phyloP scores from a whole-genome alignment of 306 rosid species.

The Alnus glutinosa region DNA sequence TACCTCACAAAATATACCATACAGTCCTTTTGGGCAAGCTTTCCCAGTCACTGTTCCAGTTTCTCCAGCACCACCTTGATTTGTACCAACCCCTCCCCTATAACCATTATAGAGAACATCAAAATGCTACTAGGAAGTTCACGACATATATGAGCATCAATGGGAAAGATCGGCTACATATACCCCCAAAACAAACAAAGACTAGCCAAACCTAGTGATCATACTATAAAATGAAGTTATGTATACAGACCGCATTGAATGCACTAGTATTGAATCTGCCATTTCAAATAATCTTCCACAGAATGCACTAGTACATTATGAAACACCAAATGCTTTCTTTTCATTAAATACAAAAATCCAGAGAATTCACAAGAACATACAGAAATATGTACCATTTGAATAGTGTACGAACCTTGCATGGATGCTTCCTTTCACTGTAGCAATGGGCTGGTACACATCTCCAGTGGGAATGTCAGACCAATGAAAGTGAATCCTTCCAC shows the following conservation, averaged over 20 bases:
- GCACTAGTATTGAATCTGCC: background rate
- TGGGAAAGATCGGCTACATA: constrained; percentile 3
- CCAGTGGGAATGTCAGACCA: constrained; percentile 96
- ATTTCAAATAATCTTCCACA: background rate
- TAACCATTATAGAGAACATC: constrained; percentile 25
- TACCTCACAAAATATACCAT: constrained; percentile 92
- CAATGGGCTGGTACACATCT: constrained; percentile 95
- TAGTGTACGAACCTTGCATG: constrained; percentile 52
- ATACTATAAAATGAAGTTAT: background rate
- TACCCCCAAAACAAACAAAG: background rate
- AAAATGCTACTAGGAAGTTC: constrained; percentile 6
- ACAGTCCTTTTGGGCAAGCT: constrained; percentile 87
- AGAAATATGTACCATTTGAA: constrained; percentile 17
- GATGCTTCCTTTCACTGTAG: constrained; percentile 74
- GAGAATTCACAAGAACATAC: constrained; percentile 10
- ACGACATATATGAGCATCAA: constrained; percentile 6
- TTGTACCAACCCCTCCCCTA: constrained; percentile 83
- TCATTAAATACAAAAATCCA: background rate
- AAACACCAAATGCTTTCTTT: constrained; percentile 10
- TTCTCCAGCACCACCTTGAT: constrained; percentile 67
- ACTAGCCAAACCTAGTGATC: background rate
- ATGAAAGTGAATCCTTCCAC: constrained; percentile 97
- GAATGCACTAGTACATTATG: background rate
- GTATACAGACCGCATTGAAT: background rate
- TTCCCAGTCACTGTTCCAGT: constrained; percentile 83